Base-by-base conservation (phyloP, 495 filamentous ascomycete genomes). In the Aspergillus ellipticus region DNA sequence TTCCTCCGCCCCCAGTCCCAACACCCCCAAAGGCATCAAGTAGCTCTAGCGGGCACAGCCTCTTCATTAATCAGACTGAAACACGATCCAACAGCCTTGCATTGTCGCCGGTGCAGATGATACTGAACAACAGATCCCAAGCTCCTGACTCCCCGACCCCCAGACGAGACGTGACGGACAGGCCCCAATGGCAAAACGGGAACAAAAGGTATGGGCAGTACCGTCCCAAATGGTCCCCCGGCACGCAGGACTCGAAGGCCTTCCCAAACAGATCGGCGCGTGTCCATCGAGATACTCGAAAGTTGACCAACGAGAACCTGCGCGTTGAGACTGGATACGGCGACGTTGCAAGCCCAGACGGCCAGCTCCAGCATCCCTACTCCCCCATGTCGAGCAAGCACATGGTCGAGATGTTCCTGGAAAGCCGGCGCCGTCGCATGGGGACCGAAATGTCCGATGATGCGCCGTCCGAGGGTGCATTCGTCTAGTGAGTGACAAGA, bases 361-460 rank as follows among this genome's bases (percentile, higher is more conserved):
- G 59, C 29, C 58, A 62, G 13, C 19, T 63, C 6, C 61, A 67
- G 39, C 66, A 62, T 15, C 28, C 56, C 24, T 63, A 63, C 31
- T 60, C 67, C 0, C 63, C 68, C 0, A 67, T 81, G 15, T 79
- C 79, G 22, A 81, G 78, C 61, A 79, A 81, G 60, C 73, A 66
- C 53, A 84, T 86, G 79, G 82, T 85, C 20, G 81, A 86, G 50
- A 55, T 79, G 55, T 85, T 85, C 60, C 63, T 87, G 61, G 77
- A 75, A 43, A 82, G 77, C 54, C 73, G 81, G 24, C 75, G 80
- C 1, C 76, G 56, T 45, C 75, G 74, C 33, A 75, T 74, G 53
- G 72, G 63, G 11, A 35, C 52, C 21, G 65, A 61, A 2, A 22
- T 54, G 21, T 56, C 62, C 6, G 63, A 68, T 15, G 53, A 57